phyloP scores from a whole-genome alignment of 306 rosid genomes.

The Potentilla sterilis region DNA sequence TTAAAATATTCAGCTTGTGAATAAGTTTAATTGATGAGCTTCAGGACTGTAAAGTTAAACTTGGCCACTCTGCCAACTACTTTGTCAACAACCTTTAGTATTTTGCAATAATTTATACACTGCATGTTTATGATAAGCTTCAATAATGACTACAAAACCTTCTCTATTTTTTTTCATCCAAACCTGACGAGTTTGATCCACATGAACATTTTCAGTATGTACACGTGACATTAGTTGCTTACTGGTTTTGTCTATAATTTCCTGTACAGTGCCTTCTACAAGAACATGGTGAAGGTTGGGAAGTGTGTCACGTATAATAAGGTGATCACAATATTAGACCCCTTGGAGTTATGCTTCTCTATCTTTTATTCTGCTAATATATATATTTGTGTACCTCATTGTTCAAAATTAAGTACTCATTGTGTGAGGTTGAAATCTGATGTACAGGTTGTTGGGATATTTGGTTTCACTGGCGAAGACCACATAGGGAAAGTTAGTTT shows the following conservation, averaged over 20 bases:
- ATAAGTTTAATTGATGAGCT: too few relatives aligned
- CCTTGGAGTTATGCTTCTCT: too few relatives aligned
- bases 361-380: too few relatives aligned
- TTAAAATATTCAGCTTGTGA: not conserved
- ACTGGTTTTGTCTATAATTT: constrained; percentile 13
- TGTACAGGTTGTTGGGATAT: constrained; percentile 78
- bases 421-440: constrained; percentile 1
- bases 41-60: not conserved
- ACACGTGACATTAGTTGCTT: not conserved
- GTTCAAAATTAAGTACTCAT: not conserved
- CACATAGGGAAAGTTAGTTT: constrained; percentile 93
- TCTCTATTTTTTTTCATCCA: not conserved
- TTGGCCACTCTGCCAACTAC: not conserved
- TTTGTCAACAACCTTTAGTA: not conserved
- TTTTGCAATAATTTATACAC: not conserved
- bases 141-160: not conserved
- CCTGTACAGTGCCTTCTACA: constrained; percentile 71
- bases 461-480: constrained; percentile 91
- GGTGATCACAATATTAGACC: constrained; percentile 20
- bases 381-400: not conserved
- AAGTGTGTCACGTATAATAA: constrained; percentile 84
- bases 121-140: too few relatives aligned
- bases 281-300: constrained; percentile 72
- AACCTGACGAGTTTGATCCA: not conserved
- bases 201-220: not conserved